Base-by-base conservation (phyloP, 805 yeast species). In the Cyberlindnera maclurae region DNA sequence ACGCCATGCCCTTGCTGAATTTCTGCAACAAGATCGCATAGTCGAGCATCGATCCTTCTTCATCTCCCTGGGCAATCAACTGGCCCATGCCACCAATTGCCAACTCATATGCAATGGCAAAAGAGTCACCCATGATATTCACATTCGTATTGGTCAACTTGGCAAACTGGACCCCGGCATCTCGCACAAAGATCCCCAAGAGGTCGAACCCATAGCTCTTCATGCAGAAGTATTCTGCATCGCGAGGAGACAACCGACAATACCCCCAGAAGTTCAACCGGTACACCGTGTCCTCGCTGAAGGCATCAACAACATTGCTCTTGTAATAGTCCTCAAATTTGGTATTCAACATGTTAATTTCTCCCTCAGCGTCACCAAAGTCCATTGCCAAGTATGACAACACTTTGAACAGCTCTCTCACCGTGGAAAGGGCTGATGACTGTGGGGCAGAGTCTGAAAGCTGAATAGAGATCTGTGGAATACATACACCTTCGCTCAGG, bases 81-180 rank as follows among this genome's bases (percentile, higher is more conserved):
- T 58, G 41, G 27, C 43, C 48, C 32, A 55, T 45, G 1, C 57
- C 59, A n/a, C 52, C 44, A 15, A 65, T 47, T 2, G 60, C 51
- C 16, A 60, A 57, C 15, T 63, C 61, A 50, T 67, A 71, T 1
- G 68, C 65, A 10, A 55, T 46, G 12, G 63, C 67, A 41, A 71
- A 59, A 17, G 70, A 60, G 15, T 64, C 58, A 3, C 73, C 70
- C 45, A 68, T 54, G 10, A 50, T 52, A 3, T 54, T 54, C 4
- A 70, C 57, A 44, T 70, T 62, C 5, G 68, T 62, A 34, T 60
- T 59, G 4, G 76, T 64, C 18, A 67, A 52, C 18, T 53, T 51
- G 9, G 67, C 70, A 30, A 71, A 54, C 44, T 69, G 75, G 3
- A 57, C 58, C 4, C 75, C 77, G 11, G 77, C 63, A 53, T 76